Evolutionary conservation across 371 early-diverging fungal genomes (phyloP), one percentile per base, ranked within the genome.

Genomic region (Nematocida major): DNA sequence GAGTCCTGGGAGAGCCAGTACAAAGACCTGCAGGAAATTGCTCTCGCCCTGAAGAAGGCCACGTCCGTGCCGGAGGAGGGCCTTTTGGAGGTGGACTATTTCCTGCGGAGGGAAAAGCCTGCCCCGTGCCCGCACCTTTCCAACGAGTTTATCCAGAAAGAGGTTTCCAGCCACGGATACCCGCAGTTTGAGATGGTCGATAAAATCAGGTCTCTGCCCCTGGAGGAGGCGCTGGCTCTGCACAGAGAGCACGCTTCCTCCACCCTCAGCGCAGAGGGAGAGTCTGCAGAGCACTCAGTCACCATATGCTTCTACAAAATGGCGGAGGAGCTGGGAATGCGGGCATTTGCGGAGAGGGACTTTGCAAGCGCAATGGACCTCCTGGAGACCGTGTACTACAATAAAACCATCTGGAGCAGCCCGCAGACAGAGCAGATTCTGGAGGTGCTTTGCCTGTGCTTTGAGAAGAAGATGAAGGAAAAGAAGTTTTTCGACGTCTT

Each of bases 291-390:
- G 28, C 22, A 40, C 36, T 40, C 66, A n/a, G 51, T 30, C 15
- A 73, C 38, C 39, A 34, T 62, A 20, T 73, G 22, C 30, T 20
- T 45, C 0, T 40, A 36, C 22, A 73, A 63, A 45, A 15, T 20
- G 2, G 38, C 76, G 32, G 76, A 73, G 48, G 76, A 73, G 34
- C 53, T 65, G 18, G 76, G 76, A 13, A 47, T 63, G 39, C 36
- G 62, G 30, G 76, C 76, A 28, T 63, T 73, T 39, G 24, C 18
- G n/a, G 63, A 73, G 22, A 62, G 51, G 53, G 76, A 73, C 54
- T 73, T 73, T 50, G 22, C 13, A 3, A 73, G 7, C 11, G 76
- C 76, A 22, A 65, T 65, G 38, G 45, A 45, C 38, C 62, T 73
- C 11, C 63, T 73, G 9, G 76, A 73, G 65, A 9, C 48, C 15